A percentile compares a stretch with the other conserved stretches of the same genome.
These are phyloP conservation scores for Sporodiniella umbellata DNA, from an alignment of 371 early-diverging fungal genomes.

Conservation along the genomic window DNA sequence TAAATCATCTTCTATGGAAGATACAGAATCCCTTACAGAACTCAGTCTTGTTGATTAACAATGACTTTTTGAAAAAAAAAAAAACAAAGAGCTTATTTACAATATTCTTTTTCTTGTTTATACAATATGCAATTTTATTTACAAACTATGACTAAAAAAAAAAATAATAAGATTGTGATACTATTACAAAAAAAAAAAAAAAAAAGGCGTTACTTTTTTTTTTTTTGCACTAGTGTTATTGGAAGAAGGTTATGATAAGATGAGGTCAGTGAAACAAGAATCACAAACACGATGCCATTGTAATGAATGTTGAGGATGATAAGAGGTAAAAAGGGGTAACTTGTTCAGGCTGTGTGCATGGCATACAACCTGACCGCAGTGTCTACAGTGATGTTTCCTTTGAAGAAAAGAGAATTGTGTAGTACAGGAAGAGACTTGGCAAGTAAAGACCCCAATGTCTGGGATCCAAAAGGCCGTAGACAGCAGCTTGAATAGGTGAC, in stretches of 20 bases:
- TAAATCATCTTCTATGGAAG: background rate
- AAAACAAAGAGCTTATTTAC: too few relatives aligned
- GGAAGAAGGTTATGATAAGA: background rate
- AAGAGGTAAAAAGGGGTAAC: conserved; percentile 13
- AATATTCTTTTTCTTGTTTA: background rate
- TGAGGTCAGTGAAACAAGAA: conserved; percentile 16
- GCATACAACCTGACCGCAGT: conserved; percentile 21
- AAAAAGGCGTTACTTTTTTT: background rate
- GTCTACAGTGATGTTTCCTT: conserved; percentile 26
- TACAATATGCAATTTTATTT: too few relatives aligned
- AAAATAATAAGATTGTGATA: too few relatives aligned
- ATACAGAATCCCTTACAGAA: too few relatives aligned
- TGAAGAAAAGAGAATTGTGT: conserved; percentile 17
- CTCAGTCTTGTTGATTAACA: background rate
- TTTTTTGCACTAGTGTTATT: background rate
- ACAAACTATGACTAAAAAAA: too few relatives aligned
- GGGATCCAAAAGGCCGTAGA: conserved; percentile 16
- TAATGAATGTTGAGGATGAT: background rate
- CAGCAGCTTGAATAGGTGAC: conserved; percentile 10
- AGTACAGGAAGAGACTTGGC: conserved; percentile 17
- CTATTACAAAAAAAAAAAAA: too few relatives aligned
- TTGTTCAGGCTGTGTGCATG: conserved; percentile 25
- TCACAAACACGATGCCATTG: conserved; percentile 26
- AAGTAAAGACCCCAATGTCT: conserved; percentile 7
- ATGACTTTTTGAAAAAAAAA: too few relatives aligned